Percentiles rank a stretch among this genome's conserved stretches.
These are phyloP conservation scores for Amylocystis lapponica DNA, from an alignment of 768 basidiomycete genomes.

Conservation along the genomic window DNA sequence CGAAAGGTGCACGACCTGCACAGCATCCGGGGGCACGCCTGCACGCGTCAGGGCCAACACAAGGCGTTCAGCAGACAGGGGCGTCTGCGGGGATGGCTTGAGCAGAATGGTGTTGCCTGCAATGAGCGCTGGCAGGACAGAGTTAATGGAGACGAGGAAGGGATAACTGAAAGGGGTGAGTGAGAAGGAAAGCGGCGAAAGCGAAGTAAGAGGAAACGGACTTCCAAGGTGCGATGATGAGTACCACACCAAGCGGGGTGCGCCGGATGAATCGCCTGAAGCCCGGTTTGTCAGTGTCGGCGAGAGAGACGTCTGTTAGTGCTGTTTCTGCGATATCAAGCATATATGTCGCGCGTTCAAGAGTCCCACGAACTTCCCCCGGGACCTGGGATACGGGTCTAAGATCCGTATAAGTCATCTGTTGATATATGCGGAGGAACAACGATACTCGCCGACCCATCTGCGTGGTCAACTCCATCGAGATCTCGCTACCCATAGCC, in stretches of 20 bases:
- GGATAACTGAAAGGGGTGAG: slow-evolving; percentile 54
- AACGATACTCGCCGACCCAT: slow-evolving; percentile 74
- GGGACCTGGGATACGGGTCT: slow-evolving; percentile 76
- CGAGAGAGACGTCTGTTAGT: slow-evolving; percentile 69
- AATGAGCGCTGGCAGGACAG: slow-evolving; percentile 85
- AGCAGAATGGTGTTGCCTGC: slow-evolving; percentile 88
- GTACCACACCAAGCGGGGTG: slow-evolving; percentile 79
- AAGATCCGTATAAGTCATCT: neutral
- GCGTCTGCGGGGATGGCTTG: slow-evolving; percentile 97
- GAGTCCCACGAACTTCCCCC: slow-evolving; percentile 76
- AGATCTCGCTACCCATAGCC: slow-evolving; percentile 52
- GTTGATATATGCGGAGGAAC: neutral
- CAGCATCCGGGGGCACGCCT: slow-evolving; percentile 69
- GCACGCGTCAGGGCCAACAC: slow-evolving; percentile 61
- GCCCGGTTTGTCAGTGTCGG: slow-evolving; percentile 76
- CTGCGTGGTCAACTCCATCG: slow-evolving; percentile 74
- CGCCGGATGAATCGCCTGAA: slow-evolving; percentile 82
- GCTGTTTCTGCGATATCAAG: slow-evolving; percentile 72
- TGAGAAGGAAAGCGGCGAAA: neutral
- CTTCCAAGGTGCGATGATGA: slow-evolving; percentile 93
- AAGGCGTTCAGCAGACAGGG: slow-evolving; percentile 80
- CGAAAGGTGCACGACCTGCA: slow-evolving; percentile 74
- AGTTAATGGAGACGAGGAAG: slow-evolving; percentile 86
- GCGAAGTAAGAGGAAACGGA: slow-evolving; percentile 32
- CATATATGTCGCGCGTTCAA: slow-evolving; percentile 82